Percentiles rank a stretch among this genome's conserved stretches.
These are phyloP conservation scores for Yueomyces sinensis DNA, from an alignment of 805 yeast genomes.

Conservation along the genomic window DNA sequence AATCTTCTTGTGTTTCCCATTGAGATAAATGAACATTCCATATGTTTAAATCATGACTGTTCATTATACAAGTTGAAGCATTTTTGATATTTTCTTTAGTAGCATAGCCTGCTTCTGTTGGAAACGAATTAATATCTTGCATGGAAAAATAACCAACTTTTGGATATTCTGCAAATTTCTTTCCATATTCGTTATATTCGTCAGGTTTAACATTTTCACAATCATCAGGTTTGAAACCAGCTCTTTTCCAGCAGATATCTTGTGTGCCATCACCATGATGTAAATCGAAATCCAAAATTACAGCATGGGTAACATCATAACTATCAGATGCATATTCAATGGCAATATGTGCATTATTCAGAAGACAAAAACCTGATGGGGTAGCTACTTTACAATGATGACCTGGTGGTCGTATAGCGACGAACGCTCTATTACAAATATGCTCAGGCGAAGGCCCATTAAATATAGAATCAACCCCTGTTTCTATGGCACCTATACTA, in stretches of 20 bases:
- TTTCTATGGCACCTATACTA: constrained; percentile 62
- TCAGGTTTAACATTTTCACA: constrained; percentile 18
- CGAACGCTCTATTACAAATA: constrained; percentile 38
- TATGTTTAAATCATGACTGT: constrained; percentile 63
- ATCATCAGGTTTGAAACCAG: constrained; percentile 26
- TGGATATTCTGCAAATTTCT: constrained; percentile 30
- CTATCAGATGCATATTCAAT: constrained; percentile 58
- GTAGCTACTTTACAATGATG: constrained; percentile 74
- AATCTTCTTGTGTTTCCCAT: constrained; percentile 51
- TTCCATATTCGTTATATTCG: constrained; percentile 34
- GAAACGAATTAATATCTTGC: constrained; percentile 78
- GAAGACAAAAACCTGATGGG: constrained; percentile 77
- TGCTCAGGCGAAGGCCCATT: constrained; percentile 23
- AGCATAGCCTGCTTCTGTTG: constrained; percentile 70
- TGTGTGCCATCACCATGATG: constrained; percentile 89
- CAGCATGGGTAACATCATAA: constrained; percentile 65
- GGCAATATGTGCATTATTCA: constrained; percentile 72
- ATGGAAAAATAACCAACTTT: constrained; percentile 71
- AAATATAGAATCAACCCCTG: constrained; percentile 47
- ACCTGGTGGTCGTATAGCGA: constrained; percentile 71
- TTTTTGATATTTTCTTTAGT: constrained; percentile 55
- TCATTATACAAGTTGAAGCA: constrained; percentile 63
- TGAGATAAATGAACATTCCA: constrained; percentile 77
- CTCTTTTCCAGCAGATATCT: constrained; percentile 72
- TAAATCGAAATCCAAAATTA: constrained; percentile 67